Base-by-base conservation (phyloP, 306 rosid genomes). In the Lotus japonicus region DNA sequence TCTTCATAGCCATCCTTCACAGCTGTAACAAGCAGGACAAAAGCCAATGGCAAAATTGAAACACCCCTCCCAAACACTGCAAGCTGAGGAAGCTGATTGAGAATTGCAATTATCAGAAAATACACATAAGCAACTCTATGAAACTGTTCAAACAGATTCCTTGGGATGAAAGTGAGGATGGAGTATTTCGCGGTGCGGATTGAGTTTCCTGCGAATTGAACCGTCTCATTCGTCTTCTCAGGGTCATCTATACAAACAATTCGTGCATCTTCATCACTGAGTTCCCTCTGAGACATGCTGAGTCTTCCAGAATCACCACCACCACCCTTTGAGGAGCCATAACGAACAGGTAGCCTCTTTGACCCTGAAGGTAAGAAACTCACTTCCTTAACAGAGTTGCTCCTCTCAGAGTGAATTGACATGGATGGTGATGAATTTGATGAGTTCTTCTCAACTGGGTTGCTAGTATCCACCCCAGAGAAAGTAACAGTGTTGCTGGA, bases 11-110 rank as follows among this genome's bases (percentile, higher is more conserved):
- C 96, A 84, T 90, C 95, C 73, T 94, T 94, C 57, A 94, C 84
- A 0, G 92, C 99, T 0, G 99, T 82, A 36, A 87, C 99, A 17
- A 87, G 45, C 17, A 94, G 79, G 0, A 94, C 99, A 75, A 94
- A 82, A 38, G 99, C 86, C 16, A 94, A 72, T 6, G 97, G 97
- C 79, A 90, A n/a, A 56, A 94, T 41, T 1, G 99, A 94, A 66
- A 86, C 90, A 18, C 82, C 84, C 23, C 96, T 68, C 9, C 99
- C 99, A 58, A 94, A 88, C 35, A 94, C 99, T 0, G 99, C 99
- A 48, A 94, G 91, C 82, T 88, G 96, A 35, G 99, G 99, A 35
- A 94, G 88, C 77, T 94, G 99, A 81, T 94, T 94, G 53, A 94
- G 97, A 26, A 94, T 79, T 12, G 92, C 99, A 56, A 94, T 94